Evolutionary conservation across 495 filamentous ascomycete genomes (phyloP), one percentile per base, ranked within the genome.

Genomic region (Hypoxylon perforatum): DNA sequence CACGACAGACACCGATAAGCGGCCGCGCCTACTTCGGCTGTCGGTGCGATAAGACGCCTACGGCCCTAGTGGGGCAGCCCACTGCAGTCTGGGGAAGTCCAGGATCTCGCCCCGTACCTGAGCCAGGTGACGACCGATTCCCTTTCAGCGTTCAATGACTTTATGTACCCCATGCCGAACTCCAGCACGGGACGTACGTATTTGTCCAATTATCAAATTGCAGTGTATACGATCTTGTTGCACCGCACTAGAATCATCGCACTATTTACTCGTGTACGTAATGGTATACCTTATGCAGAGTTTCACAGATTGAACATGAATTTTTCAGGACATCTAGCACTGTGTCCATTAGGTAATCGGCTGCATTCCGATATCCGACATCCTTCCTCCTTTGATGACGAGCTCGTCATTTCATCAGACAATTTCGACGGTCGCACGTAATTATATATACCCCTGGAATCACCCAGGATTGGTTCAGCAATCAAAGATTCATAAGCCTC

Each of bases 71-170:
- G 63, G 65, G n/a, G n/a, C n/a, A n/a, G n/a, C n/a, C 44, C 36
- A 23, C 59, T 63, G 65, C 59, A 56, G 60, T 69, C 65, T 60
- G 65, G 65, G 65, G 65, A 68, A 63, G 58, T 57, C n/a, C n/a
- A 58, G 64, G 18, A n/a, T 30, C 8, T 28, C 12, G 14, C 48
- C 55, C 35, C 49, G 55, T 65, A 64, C 46, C 61, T 65, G 49
- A 59, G 12, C 23, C n/a, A n/a, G n/a, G n/a, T n/a, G n/a, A n/a
- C n/a, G n/a, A n/a, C n/a, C n/a, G n/a, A n/a, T n/a, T n/a, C n/a
- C n/a, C n/a, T n/a, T 25, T 28, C 25, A 28, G 25, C 25, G 7
- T 28, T 28, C 25, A 28, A 28, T 28, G 25, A 28, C 25, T 7
- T 7, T 28, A 3, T 28, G 3, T 28, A 28, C 25, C 25, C 25